Evolutionary conservation across 148 eudicot genomes (phyloP), one percentile per base, ranked within the genome.

Genomic region (Rheum nobile): DNA sequence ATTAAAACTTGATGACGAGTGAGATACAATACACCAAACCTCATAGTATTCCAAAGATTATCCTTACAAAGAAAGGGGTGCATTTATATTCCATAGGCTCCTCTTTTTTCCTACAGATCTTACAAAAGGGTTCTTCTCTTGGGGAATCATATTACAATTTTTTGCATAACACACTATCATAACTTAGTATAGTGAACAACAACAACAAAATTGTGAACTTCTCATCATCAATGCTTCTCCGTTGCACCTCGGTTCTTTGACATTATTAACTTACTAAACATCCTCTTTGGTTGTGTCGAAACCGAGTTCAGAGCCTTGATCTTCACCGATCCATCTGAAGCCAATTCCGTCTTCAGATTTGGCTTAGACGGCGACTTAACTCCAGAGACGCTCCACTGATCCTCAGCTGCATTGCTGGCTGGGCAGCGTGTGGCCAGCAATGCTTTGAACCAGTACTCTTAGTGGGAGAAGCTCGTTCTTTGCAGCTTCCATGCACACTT

Each of bases 401-500:
- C 97, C 32, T 89, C 91, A 16, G 72, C 54, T 19, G 83, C 74
- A 74, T 73, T 83, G 71, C 55, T 68, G 38, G 83, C 75, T 6
- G 85, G 72, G 46, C 79, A 76, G 31, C 80, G 39, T 7, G 39
- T 82, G 31, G 85, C 83, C 26, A 92, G 80, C 72, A 92, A 80
- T 26, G 91, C 96, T 78, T 92, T 86, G 97, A 8, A 92, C 97
- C 19, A 92, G 87, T 1, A 87, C 86, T 73, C 97, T 75, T 29
- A 92, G 79, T 0, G 97, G 97, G 4, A 92, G 93, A 52, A 82
- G 71, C 79, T 92, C 97, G 50, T 92, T 92, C 59, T 92, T 90
- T 0, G 93, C 96, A 42, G 93, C 97, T 26, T 92, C 89, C 77
- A 80, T 80, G 75, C 93, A 86, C 0, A 83, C 85, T 75, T 88